Conservation (phyloP, 257 asterid genomes). For the Ophiorrhiza pumila region DNA sequence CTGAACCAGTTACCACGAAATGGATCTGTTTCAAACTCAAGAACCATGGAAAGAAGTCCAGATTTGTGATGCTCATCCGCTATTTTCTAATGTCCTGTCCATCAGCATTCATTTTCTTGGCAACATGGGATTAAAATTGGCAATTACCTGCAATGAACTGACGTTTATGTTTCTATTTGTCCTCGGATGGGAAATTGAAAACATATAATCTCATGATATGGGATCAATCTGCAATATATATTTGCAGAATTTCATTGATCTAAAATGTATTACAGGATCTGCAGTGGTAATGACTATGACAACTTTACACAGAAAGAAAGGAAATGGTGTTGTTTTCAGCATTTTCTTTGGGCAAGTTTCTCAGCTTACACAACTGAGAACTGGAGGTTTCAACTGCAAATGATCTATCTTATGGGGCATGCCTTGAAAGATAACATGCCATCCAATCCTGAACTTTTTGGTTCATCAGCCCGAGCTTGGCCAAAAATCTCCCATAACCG, state of each 20-base stretch:
- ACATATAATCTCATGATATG: no score
- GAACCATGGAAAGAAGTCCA: conserved; percentile 4
- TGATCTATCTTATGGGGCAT: conserved; percentile 32
- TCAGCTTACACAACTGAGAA: not conserved
- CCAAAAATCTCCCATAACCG: conserved; percentile 78
- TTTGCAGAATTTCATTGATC: not conserved
- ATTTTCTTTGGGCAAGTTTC: not conserved
- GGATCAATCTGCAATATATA: no score
- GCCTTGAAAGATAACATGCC: conserved; percentile 55
- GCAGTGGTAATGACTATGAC: not conserved
- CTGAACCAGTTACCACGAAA: conserved; percentile 9
- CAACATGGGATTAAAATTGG: not conserved
- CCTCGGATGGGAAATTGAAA: not conserved
- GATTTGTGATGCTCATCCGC: not conserved
- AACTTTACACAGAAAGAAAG: not conserved
- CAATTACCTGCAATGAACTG: not conserved
- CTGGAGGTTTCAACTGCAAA: not conserved
- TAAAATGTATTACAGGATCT: not conserved
- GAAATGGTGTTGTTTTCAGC: not conserved
- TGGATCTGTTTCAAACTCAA: conserved; percentile 7
- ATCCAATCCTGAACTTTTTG: conserved; percentile 50
- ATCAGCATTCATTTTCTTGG: not conserved
- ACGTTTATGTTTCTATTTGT: not conserved
- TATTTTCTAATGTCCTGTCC: not conserved
- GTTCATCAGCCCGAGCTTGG: conserved; percentile 33